Base-by-base conservation (phyloP, 805 yeast genomes). In the Jamesozyma piceae region DNA sequence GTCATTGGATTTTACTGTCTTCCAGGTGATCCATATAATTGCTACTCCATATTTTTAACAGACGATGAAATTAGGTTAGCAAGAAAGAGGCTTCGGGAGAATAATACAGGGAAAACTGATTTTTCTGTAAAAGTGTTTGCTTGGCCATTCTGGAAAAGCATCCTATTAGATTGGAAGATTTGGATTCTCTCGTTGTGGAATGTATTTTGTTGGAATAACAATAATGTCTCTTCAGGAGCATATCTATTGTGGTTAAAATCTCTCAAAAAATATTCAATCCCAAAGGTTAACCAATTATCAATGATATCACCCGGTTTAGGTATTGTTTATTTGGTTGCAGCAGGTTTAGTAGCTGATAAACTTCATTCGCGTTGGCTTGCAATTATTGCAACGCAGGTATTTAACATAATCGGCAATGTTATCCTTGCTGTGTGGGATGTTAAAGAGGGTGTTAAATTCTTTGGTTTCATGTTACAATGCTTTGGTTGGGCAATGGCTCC, bases 21-120 rank as follows among this genome's bases (percentile, higher is more conserved):
- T 47, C 88, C 87, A 9, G 87, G 86, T 38, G 80, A 83, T 17
- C 86, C 87, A 5, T 62, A 68, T 39, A 66, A 70, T 36, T 71
- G 79, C 53, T 72, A 73, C 43, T 73, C 78, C 3, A 57, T 72
- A 18, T 75, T 69, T 51, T 56, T 78, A 21, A 67, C 76, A 0
- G 80, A 76, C 48, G 77, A 74, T 34, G 83, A 78, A 46, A 74
- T 75, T 36, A 63, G 69, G 47, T 57, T 77, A 28, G 75, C 79
- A 2, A 66, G 80, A 45, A 57, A 54, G 35, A 59, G 77, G 47
- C 55, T 72, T 50, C 51, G 52, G 13, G 55, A 63, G 30, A 59
- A 61, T 43, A 65, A 68, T 28, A 57, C 63, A 1, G 64, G 57
- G 6, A 55, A 53, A 19, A 48, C 55, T 31, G 52, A 52, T 37